phyloP scores from a whole-genome alignment of 1,139 yeast genomes.

The Yamadazyma friedrichii region DNA sequence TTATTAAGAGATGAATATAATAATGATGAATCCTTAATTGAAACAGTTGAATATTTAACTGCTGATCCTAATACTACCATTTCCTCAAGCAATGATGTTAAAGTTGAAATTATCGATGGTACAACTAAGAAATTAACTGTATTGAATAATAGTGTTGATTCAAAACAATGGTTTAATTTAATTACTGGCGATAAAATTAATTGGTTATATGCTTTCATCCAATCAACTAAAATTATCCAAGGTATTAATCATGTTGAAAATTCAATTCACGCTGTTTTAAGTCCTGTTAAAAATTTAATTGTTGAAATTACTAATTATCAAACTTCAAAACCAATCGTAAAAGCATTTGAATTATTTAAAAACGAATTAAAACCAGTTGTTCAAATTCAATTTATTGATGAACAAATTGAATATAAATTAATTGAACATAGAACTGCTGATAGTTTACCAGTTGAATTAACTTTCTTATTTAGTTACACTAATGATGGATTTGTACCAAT shows the following conservation, averaged over 20 bases:
- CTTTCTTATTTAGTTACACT: constrained; percentile 79
- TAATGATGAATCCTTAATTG: constrained; percentile 70
- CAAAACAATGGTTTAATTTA: constrained; percentile 69
- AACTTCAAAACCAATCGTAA: constrained; percentile 49
- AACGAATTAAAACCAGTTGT: constrained; percentile 74
- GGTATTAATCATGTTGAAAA: constrained; percentile 76
- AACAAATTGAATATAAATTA: constrained; percentile 64
- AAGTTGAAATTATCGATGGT: constrained; percentile 23
- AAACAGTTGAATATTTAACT: constrained; percentile 88
- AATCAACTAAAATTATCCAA: constrained; percentile 80
- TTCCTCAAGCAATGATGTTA: constrained; percentile 19
- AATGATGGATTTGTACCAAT: constrained; percentile 94
- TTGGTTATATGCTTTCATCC: constrained; percentile 92
- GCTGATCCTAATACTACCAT: constrained; percentile 42
- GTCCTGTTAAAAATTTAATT: constrained; percentile 65
- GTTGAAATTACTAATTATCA: constrained; percentile 50
- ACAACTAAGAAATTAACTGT: constrained; percentile 40
- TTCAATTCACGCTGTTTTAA: constrained; percentile 75
- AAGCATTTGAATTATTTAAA: constrained; percentile 67
- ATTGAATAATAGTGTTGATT: constrained; percentile 44
- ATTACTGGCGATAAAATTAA: constrained; percentile 76
- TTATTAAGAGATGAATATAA: constrained; percentile 68
- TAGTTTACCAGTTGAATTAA: constrained; percentile 68
- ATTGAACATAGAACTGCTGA: constrained; percentile 90
- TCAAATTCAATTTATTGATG: constrained; percentile 49